Evolutionary conservation across 2,329 filamentous ascomycete genomes (phyloP).

Genomic region (Lecanicillium sp.): DNA sequence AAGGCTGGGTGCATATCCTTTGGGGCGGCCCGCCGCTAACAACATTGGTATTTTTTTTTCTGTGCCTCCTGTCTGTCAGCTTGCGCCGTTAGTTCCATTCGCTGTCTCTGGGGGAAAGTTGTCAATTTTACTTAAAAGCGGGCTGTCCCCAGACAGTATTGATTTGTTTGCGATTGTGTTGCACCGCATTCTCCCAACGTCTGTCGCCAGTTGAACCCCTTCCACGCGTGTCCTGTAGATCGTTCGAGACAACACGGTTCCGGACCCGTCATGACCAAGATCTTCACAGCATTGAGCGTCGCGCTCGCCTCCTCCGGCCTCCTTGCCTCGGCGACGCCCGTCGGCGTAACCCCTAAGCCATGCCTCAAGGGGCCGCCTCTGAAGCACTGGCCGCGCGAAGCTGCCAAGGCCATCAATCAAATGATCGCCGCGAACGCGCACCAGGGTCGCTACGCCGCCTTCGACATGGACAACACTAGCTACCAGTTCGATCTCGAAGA

Average conservation of each 20-base stretch:
- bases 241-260: not conserved
- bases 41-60: not conserved
- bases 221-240: no score
- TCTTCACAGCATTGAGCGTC: conserved; percentile 6
- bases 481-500: conserved; percentile 38
- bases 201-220: no score
- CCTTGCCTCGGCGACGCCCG: conserved; percentile 2
- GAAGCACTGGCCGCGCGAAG: conserved; percentile 31
- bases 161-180: not conserved
- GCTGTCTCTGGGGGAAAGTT: not conserved
- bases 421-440: conserved; percentile 35
- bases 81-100: not conserved
- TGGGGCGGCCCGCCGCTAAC: not conserved
- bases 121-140: conserved; percentile 7
- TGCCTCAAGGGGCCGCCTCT: conserved; percentile 17
- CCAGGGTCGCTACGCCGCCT: conserved; percentile 32
- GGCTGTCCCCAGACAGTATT: not conserved
- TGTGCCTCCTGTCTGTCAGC: not conserved
- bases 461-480: conserved; percentile 42
- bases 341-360: conserved; percentile 5
- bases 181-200: not conserved
- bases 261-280: conserved; percentile 7
- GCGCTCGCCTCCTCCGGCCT: conserved; percentile 8
- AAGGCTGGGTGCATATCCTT: conserved; percentile 4
- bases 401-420: conserved; percentile 28